Percentiles rank a stretch among this genome's conserved stretches.
phyloP scores from a whole-genome alignment of 2,329 filamentous ascomycete genomes.

The Cordyceps pruinosa region DNA sequence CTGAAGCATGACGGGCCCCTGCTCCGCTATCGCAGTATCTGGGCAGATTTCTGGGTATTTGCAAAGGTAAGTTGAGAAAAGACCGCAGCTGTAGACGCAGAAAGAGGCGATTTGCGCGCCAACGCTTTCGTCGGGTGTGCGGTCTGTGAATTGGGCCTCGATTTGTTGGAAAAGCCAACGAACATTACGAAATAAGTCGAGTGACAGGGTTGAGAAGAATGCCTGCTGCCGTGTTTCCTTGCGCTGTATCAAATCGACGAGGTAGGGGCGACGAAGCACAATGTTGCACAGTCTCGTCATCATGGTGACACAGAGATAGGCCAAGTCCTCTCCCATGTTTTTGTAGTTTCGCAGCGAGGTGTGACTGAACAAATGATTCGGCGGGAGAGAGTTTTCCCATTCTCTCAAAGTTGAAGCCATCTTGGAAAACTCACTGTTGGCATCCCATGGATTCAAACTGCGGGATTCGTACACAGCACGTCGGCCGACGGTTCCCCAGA shows the following conservation, averaged over 20 bases:
- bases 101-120: constrained; percentile 50
- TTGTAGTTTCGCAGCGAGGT: constrained; percentile 39
- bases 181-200: constrained; percentile 44
- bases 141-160: constrained; percentile 42
- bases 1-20: constrained; percentile 40
- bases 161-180: constrained; percentile 42
- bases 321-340: constrained; percentile 41
- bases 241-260: constrained; percentile 40
- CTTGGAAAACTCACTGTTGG: constrained; percentile 39
- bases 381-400: constrained; percentile 43
- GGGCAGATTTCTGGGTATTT: constrained; percentile 43
- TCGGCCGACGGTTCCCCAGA: constrained; percentile 47
- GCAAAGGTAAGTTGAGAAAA: constrained; percentile 45
- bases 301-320: constrained; percentile 49
- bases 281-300: constrained; percentile 51
- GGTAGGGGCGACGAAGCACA: constrained; percentile 46
- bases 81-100: constrained; percentile 48
- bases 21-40: constrained; percentile 31
- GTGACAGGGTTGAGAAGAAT: constrained; percentile 38
- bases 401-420: constrained; percentile 36
- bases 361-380: constrained; percentile 40
- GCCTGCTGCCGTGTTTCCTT: constrained; percentile 29
- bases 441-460: constrained; percentile 39
- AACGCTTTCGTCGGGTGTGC: constrained; percentile 39
- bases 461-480: constrained; percentile 39